Percentiles rank a stretch among this genome's conserved stretches.
These are phyloP conservation scores for Irpex sp. DNA, from an alignment of 1,284 basidiomycete species.

Conservation along the genomic window DNA sequence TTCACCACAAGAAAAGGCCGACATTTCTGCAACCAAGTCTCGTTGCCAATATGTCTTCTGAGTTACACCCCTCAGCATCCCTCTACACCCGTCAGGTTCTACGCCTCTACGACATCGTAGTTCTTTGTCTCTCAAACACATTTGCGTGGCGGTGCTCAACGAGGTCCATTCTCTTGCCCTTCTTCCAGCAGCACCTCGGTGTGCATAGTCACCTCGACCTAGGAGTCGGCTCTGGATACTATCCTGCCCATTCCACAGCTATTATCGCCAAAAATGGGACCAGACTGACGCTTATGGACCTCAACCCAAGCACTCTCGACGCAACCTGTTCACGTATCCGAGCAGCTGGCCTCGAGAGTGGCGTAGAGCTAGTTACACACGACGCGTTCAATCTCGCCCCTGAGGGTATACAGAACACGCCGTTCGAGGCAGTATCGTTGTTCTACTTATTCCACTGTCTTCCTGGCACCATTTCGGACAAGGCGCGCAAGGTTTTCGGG, in stretches of 20 bases:
- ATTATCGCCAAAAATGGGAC: constrained; percentile 15
- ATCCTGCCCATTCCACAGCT: constrained; percentile 14
- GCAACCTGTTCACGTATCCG: constrained; percentile 11
- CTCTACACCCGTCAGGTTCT: constrained; percentile 15
- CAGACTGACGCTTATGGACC: constrained; percentile 19
- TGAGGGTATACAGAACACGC: constrained; percentile 1
- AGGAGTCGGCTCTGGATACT: constrained; percentile 25
- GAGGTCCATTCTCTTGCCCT: constrained; percentile 15
- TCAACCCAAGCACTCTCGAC: constrained; percentile 19
- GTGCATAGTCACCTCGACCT: constrained; percentile 22
- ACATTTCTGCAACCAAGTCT: background rate
- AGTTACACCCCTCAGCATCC: constrained; percentile 16
- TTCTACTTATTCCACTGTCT: constrained; percentile 25
- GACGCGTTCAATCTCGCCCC: constrained; percentile 19
- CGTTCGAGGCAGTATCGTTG: constrained; percentile 21
- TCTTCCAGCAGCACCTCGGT: constrained; percentile 18
- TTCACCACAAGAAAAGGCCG: background rate
- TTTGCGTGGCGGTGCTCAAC: constrained; percentile 23
- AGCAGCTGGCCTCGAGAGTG: constrained; percentile 17
- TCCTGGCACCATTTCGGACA: constrained; percentile 19
- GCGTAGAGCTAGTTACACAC: constrained; percentile 16
- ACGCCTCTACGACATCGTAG: constrained; percentile 21
- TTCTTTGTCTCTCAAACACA: constrained; percentile 18
- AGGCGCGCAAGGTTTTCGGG: constrained; percentile 15
- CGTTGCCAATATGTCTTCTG: background rate